Evolutionary conservation across 2,329 filamentous ascomycete species (phyloP), one percentile per base, ranked within the genome.

Genomic region (Endoconidiophora laricicola): DNA sequence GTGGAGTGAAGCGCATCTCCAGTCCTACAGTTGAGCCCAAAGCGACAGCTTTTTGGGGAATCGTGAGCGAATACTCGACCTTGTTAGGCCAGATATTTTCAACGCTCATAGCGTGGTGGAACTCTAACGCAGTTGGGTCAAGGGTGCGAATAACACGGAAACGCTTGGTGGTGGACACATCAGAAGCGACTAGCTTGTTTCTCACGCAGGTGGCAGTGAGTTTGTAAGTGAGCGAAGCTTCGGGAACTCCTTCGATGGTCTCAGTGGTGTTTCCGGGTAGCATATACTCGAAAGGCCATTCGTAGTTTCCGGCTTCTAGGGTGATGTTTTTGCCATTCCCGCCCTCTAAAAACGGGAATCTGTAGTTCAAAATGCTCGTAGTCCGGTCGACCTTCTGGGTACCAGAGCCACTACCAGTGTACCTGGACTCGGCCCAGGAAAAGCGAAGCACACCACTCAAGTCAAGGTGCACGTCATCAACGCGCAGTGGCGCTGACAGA

Each of bases 1-100:
- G 69, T 0, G 90, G 88, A 1, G 87, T 85, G 55, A 96, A 79
- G 55, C 84, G 79, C 68, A 95, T 90, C 58, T 94, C 81, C 53
- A 94, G 73, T 1, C 80, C 78, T 45, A 96, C 79, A 20, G 74
- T 74, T n/a, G 86, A 93, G 46, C 91, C 91, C 59, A 95, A 94
- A 16, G 94, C 83, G 49, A 94, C 82, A 2, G 91, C 91, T 67
- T 95, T 95, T 60, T 86, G 88, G 0, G 91, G 90, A 9, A 94
- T 85, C 52, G 86, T 79, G 55, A 98, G 87, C 26, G 86, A 90
- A 67, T 98, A 98, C 62, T 94, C 86, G 58, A 96, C 77, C 70
- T 98, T 98, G 69, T 94, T 91, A 4, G 87, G 84, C 91, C 91
- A 98, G 55, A 94, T 83, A 60, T 95, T 95, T 65, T 95, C 88